Evolutionary conservation across 1,284 basidiomycete species (phyloP).

Genomic region (Boletus sp.): DNA sequence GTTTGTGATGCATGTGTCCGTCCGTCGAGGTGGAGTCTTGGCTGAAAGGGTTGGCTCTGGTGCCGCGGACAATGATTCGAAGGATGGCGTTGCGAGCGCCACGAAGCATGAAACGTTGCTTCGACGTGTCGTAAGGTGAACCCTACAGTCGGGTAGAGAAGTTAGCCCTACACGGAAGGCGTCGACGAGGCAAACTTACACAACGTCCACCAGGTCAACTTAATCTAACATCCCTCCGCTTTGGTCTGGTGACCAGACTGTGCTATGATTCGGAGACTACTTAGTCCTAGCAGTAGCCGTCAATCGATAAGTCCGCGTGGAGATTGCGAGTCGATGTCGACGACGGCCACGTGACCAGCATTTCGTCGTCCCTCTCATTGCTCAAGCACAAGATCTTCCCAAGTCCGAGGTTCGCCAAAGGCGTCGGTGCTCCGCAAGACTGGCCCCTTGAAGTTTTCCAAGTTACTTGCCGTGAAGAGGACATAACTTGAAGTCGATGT

Average conservation of each 20-base stretch:
- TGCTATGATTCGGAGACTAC: background rate
- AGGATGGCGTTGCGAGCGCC: conserved; percentile 1
- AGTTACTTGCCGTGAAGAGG: background rate
- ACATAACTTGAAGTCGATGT: background rate
- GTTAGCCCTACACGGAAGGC: conserved; percentile 2
- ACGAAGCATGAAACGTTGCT: conserved; percentile 5
- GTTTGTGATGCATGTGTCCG: conserved; percentile 5
- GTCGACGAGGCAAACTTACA: background rate
- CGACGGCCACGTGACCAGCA: background rate
- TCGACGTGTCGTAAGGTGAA: background rate
- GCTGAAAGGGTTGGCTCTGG: background rate
- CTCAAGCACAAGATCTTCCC: background rate
- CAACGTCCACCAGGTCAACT: background rate
- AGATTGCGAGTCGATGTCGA: background rate
- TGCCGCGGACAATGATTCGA: conserved; percentile 8
- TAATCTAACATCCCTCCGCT: conserved; percentile 3
- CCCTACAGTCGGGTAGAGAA: conserved; percentile 3
- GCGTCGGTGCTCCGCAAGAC: too few relatives aligned
- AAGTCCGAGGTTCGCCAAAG: background rate
- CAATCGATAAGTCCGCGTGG: conserved; percentile 1
- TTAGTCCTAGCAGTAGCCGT: background rate
- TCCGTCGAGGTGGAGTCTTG: conserved; percentile 1
- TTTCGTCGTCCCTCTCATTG: background rate
- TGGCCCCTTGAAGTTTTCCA: background rate
- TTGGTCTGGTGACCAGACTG: background rate